Evolutionary conservation across 164 flowering plant species (phyloP).

Genomic region (Piper betle): DNA sequence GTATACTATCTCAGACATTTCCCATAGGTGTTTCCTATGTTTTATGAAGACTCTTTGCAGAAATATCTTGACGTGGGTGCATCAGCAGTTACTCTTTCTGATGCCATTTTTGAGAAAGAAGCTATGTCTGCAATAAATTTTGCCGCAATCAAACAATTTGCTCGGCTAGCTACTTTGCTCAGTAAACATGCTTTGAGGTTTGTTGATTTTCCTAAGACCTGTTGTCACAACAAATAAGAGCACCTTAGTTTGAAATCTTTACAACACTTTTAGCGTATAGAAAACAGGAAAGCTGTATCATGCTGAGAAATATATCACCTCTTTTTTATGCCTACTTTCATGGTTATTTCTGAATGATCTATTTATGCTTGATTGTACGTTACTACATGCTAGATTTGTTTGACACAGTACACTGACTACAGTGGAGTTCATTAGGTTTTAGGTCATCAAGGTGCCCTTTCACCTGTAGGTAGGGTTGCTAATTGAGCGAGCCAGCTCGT

Average conservation of each 20-base stretch:
- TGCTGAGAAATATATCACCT: too few relatives aligned
- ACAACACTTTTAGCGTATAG: background rate
- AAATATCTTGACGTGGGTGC: constrained; percentile 50
- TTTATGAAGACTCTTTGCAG: constrained; percentile 30
- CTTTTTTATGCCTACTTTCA: too few relatives aligned
- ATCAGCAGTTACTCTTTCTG: constrained; percentile 66
- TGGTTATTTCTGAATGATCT: too few relatives aligned
- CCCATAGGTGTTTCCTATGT: background rate
- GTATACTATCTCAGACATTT: background rate
- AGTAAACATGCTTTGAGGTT: constrained; percentile 37
- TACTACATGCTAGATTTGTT: background rate
- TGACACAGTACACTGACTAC: too few relatives aligned
- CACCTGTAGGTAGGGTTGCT: too few relatives aligned
- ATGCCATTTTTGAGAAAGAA: constrained; percentile 58
- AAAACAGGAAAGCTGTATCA: too few relatives aligned
- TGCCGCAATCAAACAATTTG: constrained; percentile 30
- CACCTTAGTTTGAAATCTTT: too few relatives aligned
- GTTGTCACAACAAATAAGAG: background rate
- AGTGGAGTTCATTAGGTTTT: too few relatives aligned
- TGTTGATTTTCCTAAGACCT: background rate
- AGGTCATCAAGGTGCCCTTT: too few relatives aligned
- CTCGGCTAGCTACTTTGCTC: constrained; percentile 24
- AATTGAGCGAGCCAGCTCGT: too few relatives aligned
- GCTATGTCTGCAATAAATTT: constrained; percentile 39
- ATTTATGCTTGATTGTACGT: too few relatives aligned